Conservation (phyloP, 768 basidiomycete species). For the Hypholoma fasciculare region DNA sequence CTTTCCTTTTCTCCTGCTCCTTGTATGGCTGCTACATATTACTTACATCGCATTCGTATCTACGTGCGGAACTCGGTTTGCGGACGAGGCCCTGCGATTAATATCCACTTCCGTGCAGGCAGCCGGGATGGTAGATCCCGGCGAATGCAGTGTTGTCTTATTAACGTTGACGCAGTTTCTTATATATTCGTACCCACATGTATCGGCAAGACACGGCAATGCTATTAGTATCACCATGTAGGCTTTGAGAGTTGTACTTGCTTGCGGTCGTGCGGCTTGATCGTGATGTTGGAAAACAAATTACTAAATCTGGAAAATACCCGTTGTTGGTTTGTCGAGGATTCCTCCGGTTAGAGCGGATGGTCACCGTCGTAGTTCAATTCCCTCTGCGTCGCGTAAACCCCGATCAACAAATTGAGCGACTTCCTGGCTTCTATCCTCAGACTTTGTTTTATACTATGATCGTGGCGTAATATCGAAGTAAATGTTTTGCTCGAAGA, state of each 20-base stretch:
- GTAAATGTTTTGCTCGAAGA: no score
- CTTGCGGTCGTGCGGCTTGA: no score
- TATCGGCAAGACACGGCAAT: background rate
- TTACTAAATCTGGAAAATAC: no score
- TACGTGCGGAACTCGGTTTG: background rate
- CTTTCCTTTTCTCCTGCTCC: background rate
- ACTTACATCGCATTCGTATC: slow-evolving; percentile 1
- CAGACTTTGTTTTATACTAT: no score
- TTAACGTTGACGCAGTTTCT: background rate
- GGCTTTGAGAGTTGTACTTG: background rate
- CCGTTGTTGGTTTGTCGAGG: no score
- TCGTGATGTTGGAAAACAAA: no score
- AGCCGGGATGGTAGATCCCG: background rate
- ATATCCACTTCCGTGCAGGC: background rate
- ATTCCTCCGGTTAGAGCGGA: no score
- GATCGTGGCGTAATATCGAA: no score
- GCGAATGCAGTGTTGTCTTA: background rate
- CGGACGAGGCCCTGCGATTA: slow-evolving; percentile 4
- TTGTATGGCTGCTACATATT: slow-evolving; percentile 1
- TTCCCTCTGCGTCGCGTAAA: no score
- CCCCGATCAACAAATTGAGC: no score
- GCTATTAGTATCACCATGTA: background rate
- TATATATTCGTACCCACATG: background rate
- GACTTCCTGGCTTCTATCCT: no score
- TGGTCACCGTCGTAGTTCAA: no score